Evolutionary conservation across 371 early-diverging fungal genomes (phyloP), one percentile per base, ranked within the genome.

Genomic region (Mortierella sp.): DNA sequence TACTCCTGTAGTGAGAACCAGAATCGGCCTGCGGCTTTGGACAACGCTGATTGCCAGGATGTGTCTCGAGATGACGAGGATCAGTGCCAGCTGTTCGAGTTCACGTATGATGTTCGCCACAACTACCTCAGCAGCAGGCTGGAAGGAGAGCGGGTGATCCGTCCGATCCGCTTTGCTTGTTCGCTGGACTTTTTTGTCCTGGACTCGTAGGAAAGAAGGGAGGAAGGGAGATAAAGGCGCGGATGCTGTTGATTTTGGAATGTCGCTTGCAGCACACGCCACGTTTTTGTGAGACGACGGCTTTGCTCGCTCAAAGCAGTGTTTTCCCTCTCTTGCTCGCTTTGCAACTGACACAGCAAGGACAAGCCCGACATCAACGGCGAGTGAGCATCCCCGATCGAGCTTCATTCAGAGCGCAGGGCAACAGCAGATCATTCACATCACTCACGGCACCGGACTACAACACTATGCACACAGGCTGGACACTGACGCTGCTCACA

Each of bases 81-180:
- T 0, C 27, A 57, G 17, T 17, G 27, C 43, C 29, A 52, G 41
- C 54, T 65, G 43, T 71, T 65, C 14, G 65, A 71, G 49, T 53
- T 71, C 54, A 47, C 52, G 22, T 71, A 71, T 28, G 66, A 56
- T 8, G 57, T 71, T 9, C 65, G 65, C 3, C 71, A 71, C 45
- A 60, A 65, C 66, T 71, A 65, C 28, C 31, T 71, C 12, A 56
- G 61, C 4, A 49, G 27, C 24, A 60, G 60, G 10, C 40, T 71
- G 5, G 71, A 65, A 21, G 65, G 65, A 16, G 71, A 71, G 49
- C 56, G 71, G 8, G 71, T 71, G 29, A 53, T 71, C 9, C 63
- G 71, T 2, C 71, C 71, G 3, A 60, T 65, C 47, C 54, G 51
- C 16, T 71, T 71, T 29, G 45, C 65, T 27, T 71, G 71, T 24